Conservation (phyloP, 805 yeast species). For the Metschnikowia amazonensis region DNA sequence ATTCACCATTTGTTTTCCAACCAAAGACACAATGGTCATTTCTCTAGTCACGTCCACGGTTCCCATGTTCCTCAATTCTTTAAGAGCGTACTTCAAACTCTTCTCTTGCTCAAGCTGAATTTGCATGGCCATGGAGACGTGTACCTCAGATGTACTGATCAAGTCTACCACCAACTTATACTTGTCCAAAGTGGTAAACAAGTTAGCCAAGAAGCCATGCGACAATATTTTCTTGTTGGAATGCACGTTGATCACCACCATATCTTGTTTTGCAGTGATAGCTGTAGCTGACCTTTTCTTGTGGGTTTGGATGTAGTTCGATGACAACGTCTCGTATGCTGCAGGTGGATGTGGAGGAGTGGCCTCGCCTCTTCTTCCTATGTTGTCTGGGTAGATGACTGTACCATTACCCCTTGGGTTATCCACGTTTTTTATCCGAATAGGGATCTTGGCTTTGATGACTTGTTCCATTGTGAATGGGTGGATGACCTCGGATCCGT, state of each 20-base stretch:
- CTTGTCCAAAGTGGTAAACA: slow-evolving; percentile 81
- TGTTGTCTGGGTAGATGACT: slow-evolving; percentile 85
- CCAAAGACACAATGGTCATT: slow-evolving; percentile 89
- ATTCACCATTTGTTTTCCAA: slow-evolving; percentile 96
- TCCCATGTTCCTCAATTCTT: slow-evolving; percentile 77
- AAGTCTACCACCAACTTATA: slow-evolving; percentile 88
- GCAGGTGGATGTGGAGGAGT: slow-evolving; percentile 97
- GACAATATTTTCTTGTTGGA: slow-evolving; percentile 89
- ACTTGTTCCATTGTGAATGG: slow-evolving; percentile 99
- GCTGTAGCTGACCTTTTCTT: slow-evolving; percentile 82
- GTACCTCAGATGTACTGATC: slow-evolving; percentile 96
- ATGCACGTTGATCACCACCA: slow-evolving; percentile 88
- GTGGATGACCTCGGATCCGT: slow-evolving; percentile 96
- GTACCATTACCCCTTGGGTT: slow-evolving; percentile 94
- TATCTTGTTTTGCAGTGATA: slow-evolving; percentile 89
- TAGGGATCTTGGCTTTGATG: slow-evolving; percentile 91
- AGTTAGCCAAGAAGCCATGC: slow-evolving; percentile 91
- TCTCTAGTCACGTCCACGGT: slow-evolving; percentile 82
- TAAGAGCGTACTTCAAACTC: slow-evolving; percentile 66
- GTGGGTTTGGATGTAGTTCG: slow-evolving; percentile 34
- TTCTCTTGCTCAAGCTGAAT: slow-evolving; percentile 62
- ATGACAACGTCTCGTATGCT: slow-evolving; percentile 49
- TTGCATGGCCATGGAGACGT: slow-evolving; percentile 96
- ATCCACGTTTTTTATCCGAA: slow-evolving; percentile 92
- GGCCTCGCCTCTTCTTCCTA: slow-evolving; percentile 77